phyloP scores from a whole-genome alignment of 768 basidiomycete genomes.

The Infundibulicybe gibba region DNA sequence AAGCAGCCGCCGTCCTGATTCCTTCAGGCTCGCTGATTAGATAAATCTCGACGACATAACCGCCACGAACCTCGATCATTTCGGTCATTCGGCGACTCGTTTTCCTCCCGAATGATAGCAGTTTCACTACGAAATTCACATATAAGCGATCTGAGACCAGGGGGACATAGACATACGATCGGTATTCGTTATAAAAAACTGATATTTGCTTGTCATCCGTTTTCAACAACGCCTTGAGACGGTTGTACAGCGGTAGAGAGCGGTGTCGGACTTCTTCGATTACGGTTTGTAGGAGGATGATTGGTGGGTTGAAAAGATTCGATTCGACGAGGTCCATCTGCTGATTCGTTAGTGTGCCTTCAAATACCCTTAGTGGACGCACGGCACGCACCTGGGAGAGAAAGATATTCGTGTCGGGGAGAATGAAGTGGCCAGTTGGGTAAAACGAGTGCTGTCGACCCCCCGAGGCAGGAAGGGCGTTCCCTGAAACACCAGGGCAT shows the following conservation, averaged over 20 bases:
- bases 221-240: slow-evolving; percentile 79
- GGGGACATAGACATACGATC: slow-evolving; percentile 50
- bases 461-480: slow-evolving; percentile 57
- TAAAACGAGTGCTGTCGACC: slow-evolving; percentile 50
- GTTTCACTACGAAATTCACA: slow-evolving; percentile 55
- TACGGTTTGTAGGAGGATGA: slow-evolving; percentile 93
- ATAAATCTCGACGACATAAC: too few species aligned
- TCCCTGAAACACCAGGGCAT: slow-evolving; percentile 43
- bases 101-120: slow-evolving; percentile 70
- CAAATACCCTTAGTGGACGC: slow-evolving; percentile 7
- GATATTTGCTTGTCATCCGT: slow-evolving; percentile 84
- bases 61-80: slow-evolving; percentile 81
- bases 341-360: too few species aligned
- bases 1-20: slow-evolving; percentile 82
- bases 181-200: slow-evolving; percentile 86
- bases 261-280: slow-evolving; percentile 96
- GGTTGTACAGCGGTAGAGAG: slow-evolving; percentile 88
- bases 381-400: slow-evolving; percentile 88
- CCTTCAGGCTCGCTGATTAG: slow-evolving; percentile 37
- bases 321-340: slow-evolving; percentile 96
- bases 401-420: slow-evolving; percentile 96
- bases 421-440: slow-evolving; percentile 70
- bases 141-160: not conserved
- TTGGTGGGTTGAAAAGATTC: slow-evolving; percentile 65
- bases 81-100: slow-evolving; percentile 86